phyloP scores from a whole-genome alignment of 495 filamentous ascomycete species.

The Aspergillus nidulans region DNA sequence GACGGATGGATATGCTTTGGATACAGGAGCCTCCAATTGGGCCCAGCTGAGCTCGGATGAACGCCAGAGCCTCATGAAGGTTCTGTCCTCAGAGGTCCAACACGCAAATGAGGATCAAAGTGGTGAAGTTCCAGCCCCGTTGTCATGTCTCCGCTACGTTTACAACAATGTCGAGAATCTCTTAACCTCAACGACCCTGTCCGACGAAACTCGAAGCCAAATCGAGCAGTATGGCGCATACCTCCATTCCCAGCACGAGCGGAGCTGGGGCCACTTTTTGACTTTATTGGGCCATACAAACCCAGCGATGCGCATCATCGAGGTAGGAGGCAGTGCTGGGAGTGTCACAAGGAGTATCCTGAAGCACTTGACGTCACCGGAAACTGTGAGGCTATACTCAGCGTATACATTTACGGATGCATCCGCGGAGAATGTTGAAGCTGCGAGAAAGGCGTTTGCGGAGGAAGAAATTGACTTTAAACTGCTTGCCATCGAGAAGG shows the following conservation, averaged over 20 bases:
- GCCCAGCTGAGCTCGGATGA: neutral
- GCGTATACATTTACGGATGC: slow-evolving; percentile 36
- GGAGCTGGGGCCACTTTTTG: slow-evolving; percentile 12
- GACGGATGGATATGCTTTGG: neutral
- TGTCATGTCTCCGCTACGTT: neutral
- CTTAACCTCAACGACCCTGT: neutral
- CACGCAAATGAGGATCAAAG: neutral
- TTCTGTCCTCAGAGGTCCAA: neutral
- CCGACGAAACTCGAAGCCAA: neutral
- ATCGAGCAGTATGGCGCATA: neutral
- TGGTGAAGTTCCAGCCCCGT: neutral
- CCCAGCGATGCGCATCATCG: slow-evolving; percentile 37
- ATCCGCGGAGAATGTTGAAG: slow-evolving; percentile 46
- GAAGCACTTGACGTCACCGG: slow-evolving; percentile 19
- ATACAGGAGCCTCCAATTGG: neutral
- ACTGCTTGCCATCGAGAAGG: slow-evolving; percentile 41
- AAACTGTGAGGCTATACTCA: slow-evolving; percentile 8
- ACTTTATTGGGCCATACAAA: slow-evolving; percentile 30
- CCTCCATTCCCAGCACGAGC: neutral
- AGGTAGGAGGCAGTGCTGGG: slow-evolving; percentile 43
- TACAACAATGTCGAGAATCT: neutral
- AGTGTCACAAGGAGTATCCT: slow-evolving; percentile 20
- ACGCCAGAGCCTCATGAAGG: neutral
- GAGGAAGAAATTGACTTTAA: slow-evolving; percentile 36
- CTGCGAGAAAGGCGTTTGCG: slow-evolving; percentile 39